Evolutionary conservation across 164 flowering plant genomes (phyloP).

Genomic region (Akebia trifoliata): DNA sequence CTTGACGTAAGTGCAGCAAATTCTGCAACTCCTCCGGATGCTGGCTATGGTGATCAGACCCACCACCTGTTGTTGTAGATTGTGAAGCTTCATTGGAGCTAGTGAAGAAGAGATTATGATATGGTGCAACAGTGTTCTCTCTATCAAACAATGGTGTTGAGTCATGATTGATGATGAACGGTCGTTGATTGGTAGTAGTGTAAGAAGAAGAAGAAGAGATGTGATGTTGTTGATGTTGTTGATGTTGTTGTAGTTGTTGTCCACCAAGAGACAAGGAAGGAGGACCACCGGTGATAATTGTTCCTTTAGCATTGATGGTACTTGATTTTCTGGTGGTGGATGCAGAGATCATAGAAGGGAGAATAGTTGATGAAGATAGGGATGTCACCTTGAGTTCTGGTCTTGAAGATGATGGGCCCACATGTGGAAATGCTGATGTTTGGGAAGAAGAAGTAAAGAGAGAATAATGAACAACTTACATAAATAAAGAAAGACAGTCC

Average conservation of each 20-base stretch:
- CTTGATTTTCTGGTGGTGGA: not conserved
- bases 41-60: conserved; percentile 8
- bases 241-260: not conserved
- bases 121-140: not conserved
- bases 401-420: conserved; percentile 9
- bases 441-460: not conserved
- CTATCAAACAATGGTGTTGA: conserved; percentile 2
- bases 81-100: not conserved
- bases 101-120: not conserved
- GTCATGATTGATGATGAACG: conserved; percentile 1
- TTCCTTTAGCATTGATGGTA: not conserved
- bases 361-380: conserved; percentile 10
- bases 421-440: conserved; percentile 8
- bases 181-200: too few species aligned
- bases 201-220: too few species aligned
- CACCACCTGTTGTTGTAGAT: not conserved
- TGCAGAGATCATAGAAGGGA: not conserved
- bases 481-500: not conserved
- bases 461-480: not conserved
- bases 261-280: conserved; percentile 15
- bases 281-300: not conserved
- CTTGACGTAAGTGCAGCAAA: conserved; percentile 15
- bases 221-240: conserved; percentile 6
- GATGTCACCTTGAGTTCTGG: conserved; percentile 1
- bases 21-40: conserved; percentile 17